Evolutionary conservation across 805 yeast genomes (phyloP), one percentile per base, ranked within the genome.

Genomic region (Brettanomyces sp.): DNA sequence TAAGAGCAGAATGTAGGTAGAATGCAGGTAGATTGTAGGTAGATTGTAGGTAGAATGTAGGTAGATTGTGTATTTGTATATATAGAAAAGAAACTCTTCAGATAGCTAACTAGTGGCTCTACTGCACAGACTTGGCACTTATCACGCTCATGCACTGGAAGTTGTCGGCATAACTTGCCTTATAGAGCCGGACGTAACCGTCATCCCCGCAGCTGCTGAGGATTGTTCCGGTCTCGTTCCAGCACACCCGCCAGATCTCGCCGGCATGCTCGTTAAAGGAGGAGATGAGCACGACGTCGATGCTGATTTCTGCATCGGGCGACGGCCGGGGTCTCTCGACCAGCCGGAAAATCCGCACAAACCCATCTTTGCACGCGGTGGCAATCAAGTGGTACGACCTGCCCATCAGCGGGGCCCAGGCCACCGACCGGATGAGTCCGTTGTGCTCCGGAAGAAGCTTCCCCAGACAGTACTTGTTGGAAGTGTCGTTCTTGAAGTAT

Each of bases 351-450:
- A 93, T 82, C 45, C 98, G 76, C 9, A 93, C 89, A 56, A 72
- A 79, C 1, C 98, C 99, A 62, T 93, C 99, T 61, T 89, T 89
- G 60, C 96, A 89, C 4, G 95, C 98, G 0, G 98, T 91, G 1
- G 99, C 98, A 39, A 93, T 72, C 42, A 90, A 68, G 55, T 91
- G 95, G 60, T 79, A 86, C 51, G 82, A 79, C 53, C 96, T 71
- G 2, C 98, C 98, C 83, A 90, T 86, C 0, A 95, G 79, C 3
- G 98, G 96, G 0, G 98, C 98, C 99, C 99, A 91, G 30, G 90
- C 74, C 4, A 90, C 87, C 14, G 89, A 84, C 56, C 98, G 72
- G 33, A 91, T 87, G 37, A 91, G 71, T 2, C 95, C 96, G 45
- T 77, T 74, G 60, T 90, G 97, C 36, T 88, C 96, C 2, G 89